Evolutionary conservation across 2,329 filamentous ascomycete genomes (phyloP).

Genomic region (Lasiodiplodia hormozganensis): DNA sequence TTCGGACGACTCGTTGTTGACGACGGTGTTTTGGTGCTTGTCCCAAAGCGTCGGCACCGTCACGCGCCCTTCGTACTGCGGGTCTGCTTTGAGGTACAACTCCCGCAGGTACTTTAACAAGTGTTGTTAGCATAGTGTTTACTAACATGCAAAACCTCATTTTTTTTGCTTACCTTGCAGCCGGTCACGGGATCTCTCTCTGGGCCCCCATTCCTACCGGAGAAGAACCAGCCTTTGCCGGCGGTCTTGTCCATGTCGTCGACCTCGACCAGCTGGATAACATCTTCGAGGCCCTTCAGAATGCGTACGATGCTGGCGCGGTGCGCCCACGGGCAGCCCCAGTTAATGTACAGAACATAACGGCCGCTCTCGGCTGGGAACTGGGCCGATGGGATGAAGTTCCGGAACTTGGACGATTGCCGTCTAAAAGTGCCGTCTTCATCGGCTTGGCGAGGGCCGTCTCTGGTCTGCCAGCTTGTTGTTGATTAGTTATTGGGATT

Average conservation of each 20-base stretch:
- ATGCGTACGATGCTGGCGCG: slow-evolving; percentile 54
- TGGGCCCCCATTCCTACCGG: slow-evolving; percentile 36
- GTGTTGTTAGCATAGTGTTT: neutral
- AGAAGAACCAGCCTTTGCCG: slow-evolving; percentile 44
- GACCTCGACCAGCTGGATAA: slow-evolving; percentile 55
- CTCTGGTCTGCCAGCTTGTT: neutral
- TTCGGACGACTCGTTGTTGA: slow-evolving; percentile 44
- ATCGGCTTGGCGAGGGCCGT: slow-evolving; percentile 38
- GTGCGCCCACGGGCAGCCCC: slow-evolving; percentile 68
- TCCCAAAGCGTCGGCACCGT: slow-evolving; percentile 82
- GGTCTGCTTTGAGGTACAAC: slow-evolving; percentile 74
- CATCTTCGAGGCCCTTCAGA: slow-evolving; percentile 57
- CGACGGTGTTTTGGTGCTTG: slow-evolving; percentile 58
- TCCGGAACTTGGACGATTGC: slow-evolving; percentile 62
- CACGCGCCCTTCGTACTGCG: slow-evolving; percentile 62
- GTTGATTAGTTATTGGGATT: too few relatives aligned
- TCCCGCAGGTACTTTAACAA: slow-evolving; percentile 57
- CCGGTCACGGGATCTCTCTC: slow-evolving; percentile 41
- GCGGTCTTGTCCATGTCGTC: slow-evolving; percentile 35
- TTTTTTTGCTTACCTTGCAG: slow-evolving; percentile 31
- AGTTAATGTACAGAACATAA: slow-evolving; percentile 66
- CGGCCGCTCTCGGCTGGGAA: slow-evolving; percentile 63
- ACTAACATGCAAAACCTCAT: too few relatives aligned
- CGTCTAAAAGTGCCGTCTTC: slow-evolving; percentile 64
- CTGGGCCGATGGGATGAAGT: slow-evolving; percentile 58